Percentiles rank a stretch among this genome's conserved stretches.
phyloP scores from a whole-genome alignment of 108 stramenopile species.

The Aurantiochytrium sp. region DNA sequence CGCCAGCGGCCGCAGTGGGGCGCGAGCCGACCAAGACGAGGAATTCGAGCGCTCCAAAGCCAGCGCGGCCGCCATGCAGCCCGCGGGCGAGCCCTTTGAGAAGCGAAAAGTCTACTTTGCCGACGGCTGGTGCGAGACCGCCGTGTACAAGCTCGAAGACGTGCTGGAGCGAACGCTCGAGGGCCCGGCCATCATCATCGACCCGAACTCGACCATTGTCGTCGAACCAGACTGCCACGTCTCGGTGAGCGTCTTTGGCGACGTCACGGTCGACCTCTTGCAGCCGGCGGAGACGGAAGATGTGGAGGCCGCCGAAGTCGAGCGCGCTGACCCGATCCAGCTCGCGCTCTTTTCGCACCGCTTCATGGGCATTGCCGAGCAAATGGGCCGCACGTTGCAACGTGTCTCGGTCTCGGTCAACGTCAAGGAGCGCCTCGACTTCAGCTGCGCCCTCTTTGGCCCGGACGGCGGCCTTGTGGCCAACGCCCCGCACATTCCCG shows the following conservation, averaged over 20 bases:
- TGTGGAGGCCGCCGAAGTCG: neutral
- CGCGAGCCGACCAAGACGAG: slow-evolving; percentile 38
- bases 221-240: slow-evolving; percentile 84
- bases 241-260: slow-evolving; percentile 76
- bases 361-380: slow-evolving; percentile 99
- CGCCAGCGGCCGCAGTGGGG: slow-evolving; percentile 72
- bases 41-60: slow-evolving; percentile 43
- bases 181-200: slow-evolving; percentile 90
- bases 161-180: slow-evolving; percentile 36
- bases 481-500: slow-evolving; percentile 97
- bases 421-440: slow-evolving; percentile 98
- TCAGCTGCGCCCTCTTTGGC: slow-evolving; percentile 93
- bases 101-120: slow-evolving; percentile 74
- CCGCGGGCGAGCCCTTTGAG: slow-evolving; percentile 30
- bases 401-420: slow-evolving; percentile 85
- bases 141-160: slow-evolving; percentile 76
- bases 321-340: slow-evolving; percentile 74
- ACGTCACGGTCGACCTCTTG: slow-evolving; percentile 70
- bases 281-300: neutral
- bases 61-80: neutral
- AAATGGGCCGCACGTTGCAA: slow-evolving; percentile 94
- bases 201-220: slow-evolving; percentile 86
- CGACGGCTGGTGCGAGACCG: slow-evolving; percentile 76
- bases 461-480: slow-evolving; percentile 89
- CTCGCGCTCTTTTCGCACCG: slow-evolving; percentile 86